These are phyloP conservation scores for Silene conica DNA, from an alignment of 148 eudicot species.

Conservation along the genomic window DNA sequence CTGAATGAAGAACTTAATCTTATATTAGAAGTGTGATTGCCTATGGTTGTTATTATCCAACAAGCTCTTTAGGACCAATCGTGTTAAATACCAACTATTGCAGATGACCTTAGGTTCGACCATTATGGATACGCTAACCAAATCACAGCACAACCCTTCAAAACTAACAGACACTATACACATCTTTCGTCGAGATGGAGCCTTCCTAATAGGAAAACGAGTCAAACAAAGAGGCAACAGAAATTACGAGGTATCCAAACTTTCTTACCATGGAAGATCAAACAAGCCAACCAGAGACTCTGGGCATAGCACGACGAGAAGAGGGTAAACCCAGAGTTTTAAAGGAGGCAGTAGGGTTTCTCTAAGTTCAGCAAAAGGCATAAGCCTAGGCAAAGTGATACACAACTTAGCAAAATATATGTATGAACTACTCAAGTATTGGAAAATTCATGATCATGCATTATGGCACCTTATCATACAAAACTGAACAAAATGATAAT, in stretches of 20 bases:
- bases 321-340: not conserved
- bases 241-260: not conserved
- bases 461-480: not conserved
- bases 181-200: not conserved
- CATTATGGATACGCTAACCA: not conserved
- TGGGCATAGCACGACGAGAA: not conserved
- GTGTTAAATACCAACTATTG: too few species aligned
- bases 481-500: not conserved
- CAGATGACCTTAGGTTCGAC: too few species aligned
- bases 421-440: too few species aligned
- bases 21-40: too few species aligned
- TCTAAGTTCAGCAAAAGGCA: too few species aligned
- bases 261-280: slow-evolving; percentile 5
- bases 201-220: not conserved
- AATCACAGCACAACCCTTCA: not conserved
- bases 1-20: too few species aligned
- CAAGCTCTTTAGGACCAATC: too few species aligned
- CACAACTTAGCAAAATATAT: too few species aligned
- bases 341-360: not conserved
- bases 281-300: not conserved
- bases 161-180: not conserved
- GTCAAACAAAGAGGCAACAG: too few species aligned
- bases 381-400: too few species aligned
- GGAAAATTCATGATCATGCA: too few species aligned
- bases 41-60: too few species aligned